Evolutionary conservation across 2,329 filamentous ascomycete genomes (phyloP).

Genomic region (Grosmannia serpens): DNA sequence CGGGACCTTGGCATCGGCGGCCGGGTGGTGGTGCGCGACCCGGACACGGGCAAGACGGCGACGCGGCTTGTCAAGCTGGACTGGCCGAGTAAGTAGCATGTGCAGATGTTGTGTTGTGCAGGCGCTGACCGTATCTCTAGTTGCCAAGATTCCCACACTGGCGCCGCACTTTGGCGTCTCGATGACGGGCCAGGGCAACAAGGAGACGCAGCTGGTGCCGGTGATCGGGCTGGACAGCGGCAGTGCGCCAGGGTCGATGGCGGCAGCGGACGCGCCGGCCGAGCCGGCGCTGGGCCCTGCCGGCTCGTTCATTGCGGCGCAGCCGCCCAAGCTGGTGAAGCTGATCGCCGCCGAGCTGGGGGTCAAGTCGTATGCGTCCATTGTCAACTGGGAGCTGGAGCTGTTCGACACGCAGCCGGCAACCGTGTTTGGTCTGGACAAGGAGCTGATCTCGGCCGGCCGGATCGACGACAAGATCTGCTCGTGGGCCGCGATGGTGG

Average conservation of each 20-base stretch:
- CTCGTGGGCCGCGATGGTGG: constrained; percentile 82
- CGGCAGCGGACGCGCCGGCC: constrained; percentile 14
- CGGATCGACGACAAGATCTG: constrained; percentile 97
- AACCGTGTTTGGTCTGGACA: constrained; percentile 70
- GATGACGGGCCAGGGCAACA: constrained; percentile 58
- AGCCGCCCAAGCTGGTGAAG: constrained; percentile 75
- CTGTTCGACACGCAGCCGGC: constrained; percentile 86
- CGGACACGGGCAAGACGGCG: constrained; percentile 60
- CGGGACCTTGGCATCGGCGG: constrained; percentile 86
- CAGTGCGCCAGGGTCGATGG: constrained; percentile 27
- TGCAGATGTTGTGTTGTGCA: background rate
- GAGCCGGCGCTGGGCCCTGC: constrained; percentile 41
- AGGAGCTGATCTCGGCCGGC: constrained; percentile 89
- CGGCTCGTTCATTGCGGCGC: constrained; percentile 67
- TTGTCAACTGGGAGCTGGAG: constrained; percentile 95
- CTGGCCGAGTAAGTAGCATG: constrained; percentile 56
- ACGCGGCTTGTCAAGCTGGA: constrained; percentile 79
- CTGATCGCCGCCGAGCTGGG: constrained; percentile 71
- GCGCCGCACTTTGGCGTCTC: constrained; percentile 86
- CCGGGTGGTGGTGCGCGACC: constrained; percentile 70
- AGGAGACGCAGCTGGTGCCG: constrained; percentile 87
- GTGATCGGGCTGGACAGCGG: constrained; percentile 81
- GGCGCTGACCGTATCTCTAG: constrained; percentile 15
- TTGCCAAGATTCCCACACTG: constrained; percentile 82
- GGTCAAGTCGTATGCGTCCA: constrained; percentile 58